Conservation (phyloP, 306 rosid genomes). For the Gleditsia sinensis region DNA sequence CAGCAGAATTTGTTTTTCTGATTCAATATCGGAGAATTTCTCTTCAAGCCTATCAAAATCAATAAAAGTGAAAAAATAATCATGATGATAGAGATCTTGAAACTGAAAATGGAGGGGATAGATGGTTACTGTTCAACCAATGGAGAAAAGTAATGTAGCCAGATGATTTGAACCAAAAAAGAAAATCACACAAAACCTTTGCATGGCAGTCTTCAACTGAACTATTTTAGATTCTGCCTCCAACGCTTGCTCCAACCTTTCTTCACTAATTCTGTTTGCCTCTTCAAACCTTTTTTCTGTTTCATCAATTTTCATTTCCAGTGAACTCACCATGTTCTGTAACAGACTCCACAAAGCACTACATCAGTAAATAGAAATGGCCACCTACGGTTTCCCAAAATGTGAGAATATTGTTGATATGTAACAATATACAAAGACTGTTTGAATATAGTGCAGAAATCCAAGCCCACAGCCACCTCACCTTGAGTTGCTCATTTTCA, state of each 20-base stretch:
- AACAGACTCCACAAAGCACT: conserved; percentile 29
- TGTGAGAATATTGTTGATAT: conserved; percentile 6
- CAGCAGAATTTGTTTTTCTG: conserved; percentile 69
- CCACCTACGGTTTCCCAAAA: conserved; percentile 14
- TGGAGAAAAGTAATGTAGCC: neutral
- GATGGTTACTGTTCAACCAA: neutral
- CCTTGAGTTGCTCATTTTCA: conserved; percentile 89
- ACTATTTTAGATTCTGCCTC: conserved; percentile 79
- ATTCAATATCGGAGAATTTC: conserved; percentile 69
- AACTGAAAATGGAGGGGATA: neutral
- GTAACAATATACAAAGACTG: conserved; percentile 3
- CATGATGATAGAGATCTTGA: conserved; percentile 23
- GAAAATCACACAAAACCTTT: conserved; percentile 57
- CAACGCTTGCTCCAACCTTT: conserved; percentile 82
- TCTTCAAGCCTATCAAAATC: conserved; percentile 69
- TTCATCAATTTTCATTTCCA: conserved; percentile 79
- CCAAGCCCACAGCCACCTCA: conserved; percentile 35
- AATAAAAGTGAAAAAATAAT: conserved; percentile 27
- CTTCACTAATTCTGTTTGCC: conserved; percentile 78
- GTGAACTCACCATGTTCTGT: conserved; percentile 75
- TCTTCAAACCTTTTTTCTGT: conserved; percentile 76
- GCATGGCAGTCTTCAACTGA: conserved; percentile 78
- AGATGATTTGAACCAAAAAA: conserved; percentile 13
- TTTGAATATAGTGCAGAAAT: conserved; percentile 10
- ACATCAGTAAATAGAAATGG: conserved; percentile 32